Percentiles rank a stretch among this genome's conserved stretches.
These are phyloP conservation scores for Puccinia horiana DNA, from an alignment of 1,284 basidiomycete genomes.

Conservation along the genomic window DNA sequence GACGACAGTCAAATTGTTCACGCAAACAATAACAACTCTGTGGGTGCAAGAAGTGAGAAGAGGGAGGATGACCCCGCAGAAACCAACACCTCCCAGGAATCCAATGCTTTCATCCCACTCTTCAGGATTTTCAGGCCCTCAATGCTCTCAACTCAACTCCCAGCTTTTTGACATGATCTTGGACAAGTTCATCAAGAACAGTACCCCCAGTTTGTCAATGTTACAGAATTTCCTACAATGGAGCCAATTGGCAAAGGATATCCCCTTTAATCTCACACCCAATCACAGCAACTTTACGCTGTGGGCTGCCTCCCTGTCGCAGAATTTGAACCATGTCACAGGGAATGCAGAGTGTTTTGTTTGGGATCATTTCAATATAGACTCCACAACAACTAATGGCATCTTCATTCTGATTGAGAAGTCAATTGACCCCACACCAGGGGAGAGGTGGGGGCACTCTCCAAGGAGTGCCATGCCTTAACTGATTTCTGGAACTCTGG, in stretches of 20 bases:
- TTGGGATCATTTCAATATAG: not conserved
- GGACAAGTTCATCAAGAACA: not conserved
- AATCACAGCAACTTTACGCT: not conserved
- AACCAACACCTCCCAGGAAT: no score
- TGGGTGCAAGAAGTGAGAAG: no score
- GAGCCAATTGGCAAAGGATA: not conserved
- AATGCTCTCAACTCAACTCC: not conserved
- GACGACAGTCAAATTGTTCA: no score
- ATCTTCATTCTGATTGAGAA: not conserved
- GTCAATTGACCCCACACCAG: not conserved
- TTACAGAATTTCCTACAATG: not conserved
- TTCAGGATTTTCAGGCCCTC: not conserved
- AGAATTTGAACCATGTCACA: not conserved
- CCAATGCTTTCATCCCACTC: no score
- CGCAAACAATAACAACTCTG: no score
- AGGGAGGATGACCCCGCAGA: no score
- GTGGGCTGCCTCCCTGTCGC: not conserved
- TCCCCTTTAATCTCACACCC: not conserved
- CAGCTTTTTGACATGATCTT: no score
- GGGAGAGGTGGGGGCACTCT: no score
- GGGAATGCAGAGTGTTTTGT: not conserved
- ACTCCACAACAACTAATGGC: not conserved
- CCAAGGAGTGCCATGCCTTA: no score
- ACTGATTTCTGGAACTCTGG: no score
- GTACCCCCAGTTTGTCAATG: not conserved